Evolutionary conservation across 352 stramenopile genomes (phyloP).

Genomic region (Globisporangium alternatum): DNA sequence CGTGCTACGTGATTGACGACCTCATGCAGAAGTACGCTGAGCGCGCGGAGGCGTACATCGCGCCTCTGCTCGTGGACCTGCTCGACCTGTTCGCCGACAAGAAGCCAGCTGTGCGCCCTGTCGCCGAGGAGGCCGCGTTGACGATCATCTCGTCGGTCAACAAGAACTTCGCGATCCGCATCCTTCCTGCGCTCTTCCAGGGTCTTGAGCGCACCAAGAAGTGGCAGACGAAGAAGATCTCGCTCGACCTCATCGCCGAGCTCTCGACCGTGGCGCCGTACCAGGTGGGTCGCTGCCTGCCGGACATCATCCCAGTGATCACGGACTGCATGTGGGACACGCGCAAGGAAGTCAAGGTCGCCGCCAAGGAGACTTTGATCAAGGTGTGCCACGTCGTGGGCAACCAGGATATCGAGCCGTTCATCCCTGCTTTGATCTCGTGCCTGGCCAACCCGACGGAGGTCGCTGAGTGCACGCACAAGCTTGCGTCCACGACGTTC

Average conservation of each 20-base stretch:
- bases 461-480: constrained; percentile 98
- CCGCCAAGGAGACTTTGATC: constrained; percentile 93
- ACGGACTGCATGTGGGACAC: constrained; percentile 99
- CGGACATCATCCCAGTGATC: constrained; percentile 96
- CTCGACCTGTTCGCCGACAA: constrained; percentile 85
- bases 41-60: constrained; percentile 74
- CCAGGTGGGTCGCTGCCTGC: constrained; percentile 94
- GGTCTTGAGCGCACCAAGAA: constrained; percentile 86
- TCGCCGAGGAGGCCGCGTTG: constrained; percentile 71
- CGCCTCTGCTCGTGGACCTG: constrained; percentile 63
- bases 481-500: constrained; percentile 98
- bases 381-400: constrained; percentile 95
- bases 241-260: constrained; percentile 92
- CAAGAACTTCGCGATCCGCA: constrained; percentile 84
- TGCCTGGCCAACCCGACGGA: constrained; percentile 97
- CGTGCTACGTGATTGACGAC: constrained; percentile 75
- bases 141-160: constrained; percentile 81
- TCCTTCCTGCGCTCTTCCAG: constrained; percentile 92
- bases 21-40: constrained; percentile 86
- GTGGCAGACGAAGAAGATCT: constrained; percentile 97
- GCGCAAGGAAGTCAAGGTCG: constrained; percentile 97
- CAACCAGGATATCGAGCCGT: constrained; percentile 99
- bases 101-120: constrained; percentile 66
- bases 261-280: constrained; percentile 92
- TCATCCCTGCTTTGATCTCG: constrained; percentile 96